Evolutionary conservation across 2,329 filamentous ascomycete species (phyloP), one percentile per base, ranked within the genome.

Genomic region (Rutstroemia sp.): DNA sequence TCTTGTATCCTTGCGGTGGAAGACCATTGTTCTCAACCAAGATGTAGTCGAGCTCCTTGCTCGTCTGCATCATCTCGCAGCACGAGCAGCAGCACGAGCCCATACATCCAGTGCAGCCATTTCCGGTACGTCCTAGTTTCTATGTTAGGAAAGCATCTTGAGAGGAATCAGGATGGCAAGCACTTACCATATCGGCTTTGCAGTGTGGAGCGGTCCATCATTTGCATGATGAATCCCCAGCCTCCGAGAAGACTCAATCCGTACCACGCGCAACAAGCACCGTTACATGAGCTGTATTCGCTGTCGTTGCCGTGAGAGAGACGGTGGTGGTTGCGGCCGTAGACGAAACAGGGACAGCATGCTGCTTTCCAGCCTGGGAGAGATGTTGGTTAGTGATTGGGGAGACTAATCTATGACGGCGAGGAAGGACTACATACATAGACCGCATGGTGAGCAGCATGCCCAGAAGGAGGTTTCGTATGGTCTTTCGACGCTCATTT

Each of bases 51-150:
- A 58, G 18, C 27, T 58, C 56, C 41, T 58, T 58, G 46, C 52
- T 56, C 9, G 52, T 56, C 12, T 58, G 56, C 37, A 58, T 56
- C 21, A 58, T 49, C 46, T 58, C 56, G 14, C 56, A 58, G 41
- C 56, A 58, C 6, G 52, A 5, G 21, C 56, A 58, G 12, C 56
- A 58, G 8, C 8, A 48, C 5, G 52, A 49, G 3, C 5, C 39
- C 38, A 55, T 39, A 39, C 52, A 58, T 3, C 7, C 12, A 14
- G 14, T 27, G 37, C 52, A 56, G n/a, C 5, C 19, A 19, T 42
- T 41, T 21, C 56, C 56, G 21, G 50, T 19, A 21, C 56, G 56
- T 4, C 39, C 56, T 58, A 16, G 37, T 12, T 6, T 2, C 6
- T 23, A 3, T 21, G 37, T 48, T 37, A 55, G 45, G 23, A n/a